Percentiles rank a stretch among this genome's conserved stretches.
These are phyloP conservation scores for Lichtheimia corymbifera DNA, from an alignment of 371 early-diverging fungal genomes.

Conservation along the genomic window DNA sequence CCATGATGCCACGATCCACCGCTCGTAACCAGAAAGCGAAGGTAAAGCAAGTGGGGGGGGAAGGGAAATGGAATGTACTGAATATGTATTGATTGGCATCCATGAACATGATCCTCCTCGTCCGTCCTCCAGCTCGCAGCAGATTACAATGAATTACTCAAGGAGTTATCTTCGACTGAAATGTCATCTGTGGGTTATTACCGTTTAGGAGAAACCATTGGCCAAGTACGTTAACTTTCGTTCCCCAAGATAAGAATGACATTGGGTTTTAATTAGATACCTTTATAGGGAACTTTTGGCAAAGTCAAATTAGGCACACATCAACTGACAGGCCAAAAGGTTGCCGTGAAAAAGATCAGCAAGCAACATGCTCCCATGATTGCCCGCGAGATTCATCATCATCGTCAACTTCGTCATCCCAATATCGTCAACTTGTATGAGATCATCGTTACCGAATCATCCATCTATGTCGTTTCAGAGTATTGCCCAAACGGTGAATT, in stretches of 20 bases:
- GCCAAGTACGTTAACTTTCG: slow-evolving; percentile 19
- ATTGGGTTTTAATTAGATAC: background rate
- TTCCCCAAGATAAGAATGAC: background rate
- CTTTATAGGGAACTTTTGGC: slow-evolving; percentile 73
- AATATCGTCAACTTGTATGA: slow-evolving; percentile 89
- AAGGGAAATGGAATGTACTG: background rate
- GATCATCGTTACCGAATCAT: slow-evolving; percentile 77
- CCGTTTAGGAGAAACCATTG: slow-evolving; percentile 25
- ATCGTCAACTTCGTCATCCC: slow-evolving; percentile 81
- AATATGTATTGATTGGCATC: background rate
- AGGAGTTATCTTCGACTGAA: slow-evolving; percentile 24
- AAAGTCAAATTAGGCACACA: slow-evolving; percentile 86
- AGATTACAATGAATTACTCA: slow-evolving; percentile 31
- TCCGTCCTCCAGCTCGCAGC: slow-evolving; percentile 19
- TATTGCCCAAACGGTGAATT: slow-evolving; percentile 78
- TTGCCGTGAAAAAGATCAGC: slow-evolving; percentile 86
- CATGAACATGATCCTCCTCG: no score
- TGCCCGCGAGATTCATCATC: slow-evolving; percentile 88
- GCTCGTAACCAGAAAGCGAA: slow-evolving; percentile 29
- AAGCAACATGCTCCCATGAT: slow-evolving; percentile 75
- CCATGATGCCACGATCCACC: background rate
- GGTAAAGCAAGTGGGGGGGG: slow-evolving; percentile 4
- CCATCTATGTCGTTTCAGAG: slow-evolving; percentile 82
- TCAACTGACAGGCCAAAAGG: slow-evolving; percentile 75
- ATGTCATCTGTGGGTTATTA: slow-evolving; percentile 27